Evolutionary conservation across 805 yeast genomes (phyloP), one percentile per base, ranked within the genome.

Genomic region (Hanseniaspora nectarophila): DNA sequence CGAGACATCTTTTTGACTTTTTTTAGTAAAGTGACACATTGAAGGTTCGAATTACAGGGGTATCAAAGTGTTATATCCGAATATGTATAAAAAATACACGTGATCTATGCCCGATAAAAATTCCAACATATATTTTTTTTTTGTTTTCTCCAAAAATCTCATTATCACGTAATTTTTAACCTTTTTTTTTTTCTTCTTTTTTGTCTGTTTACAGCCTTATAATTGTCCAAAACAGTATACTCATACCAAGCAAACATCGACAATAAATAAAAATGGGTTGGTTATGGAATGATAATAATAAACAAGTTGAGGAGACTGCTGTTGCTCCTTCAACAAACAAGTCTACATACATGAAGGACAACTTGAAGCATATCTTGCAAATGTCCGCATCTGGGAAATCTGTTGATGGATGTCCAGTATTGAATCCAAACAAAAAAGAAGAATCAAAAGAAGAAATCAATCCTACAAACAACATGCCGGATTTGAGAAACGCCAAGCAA

Each of bases 381-480:
- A 50, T 37, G 51, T 37, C 39, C 13, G 31, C 45, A 38, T 53
- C 28, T 37, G 54, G 37, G 50, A 62, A 43, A 33, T 45, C 45
- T 12, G 51, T 28, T 4, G 53, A 49, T 13, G 54, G 50, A 18
- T 52, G 54, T 42, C 54, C 54, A 15, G 48, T 52, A 4, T 28
- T 52, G 32, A 43, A 34, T 34, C 47, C 40, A 6, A 46, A 51
- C 23, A 43, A 43, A 15, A 31, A 31, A 15, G 5, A 31, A 31
- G n/a, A 31, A 13, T 7, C 9, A 31, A n/a, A 31, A 16, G 57
- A 37, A 57, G 55, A 48, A 28, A 56, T 87, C 51, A 87, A 90
- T 64, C 95, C 95, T 8, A 65, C 85, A 57, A 92, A 92, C 66
- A 85, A 86, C 63, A 88, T 90, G 87, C 97, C 97, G 1, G 72